A percentile compares a stretch with the other conserved stretches of the same genome.
phyloP scores from a whole-genome alignment of 75 land plant species.

The Pinus tabuliformis region DNA sequence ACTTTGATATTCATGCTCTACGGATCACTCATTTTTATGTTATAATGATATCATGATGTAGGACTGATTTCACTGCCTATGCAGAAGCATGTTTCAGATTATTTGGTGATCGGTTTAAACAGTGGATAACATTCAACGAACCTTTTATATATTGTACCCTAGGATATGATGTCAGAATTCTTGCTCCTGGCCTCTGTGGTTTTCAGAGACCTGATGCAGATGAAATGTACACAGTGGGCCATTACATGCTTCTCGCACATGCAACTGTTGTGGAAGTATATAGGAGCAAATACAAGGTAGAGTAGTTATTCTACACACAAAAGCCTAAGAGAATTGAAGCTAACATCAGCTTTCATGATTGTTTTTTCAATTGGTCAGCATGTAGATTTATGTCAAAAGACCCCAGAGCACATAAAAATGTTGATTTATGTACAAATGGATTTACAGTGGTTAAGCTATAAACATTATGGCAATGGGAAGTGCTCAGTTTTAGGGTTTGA shows the following conservation, averaged over 20 bases:
- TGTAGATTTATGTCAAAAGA: no score
- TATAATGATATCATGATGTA: constrained; percentile 11
- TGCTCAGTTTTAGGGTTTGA: no score
- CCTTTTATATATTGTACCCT: not conserved
- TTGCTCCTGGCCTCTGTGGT: not conserved
- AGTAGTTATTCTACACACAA: not conserved
- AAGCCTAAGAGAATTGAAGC: no score
- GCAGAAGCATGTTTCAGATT: constrained; percentile 60
- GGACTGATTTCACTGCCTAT: constrained; percentile 45
- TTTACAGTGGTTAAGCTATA: no score
- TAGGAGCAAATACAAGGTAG: not conserved
- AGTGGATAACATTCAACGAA: constrained; percentile 76
- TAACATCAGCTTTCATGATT: no score
- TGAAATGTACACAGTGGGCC: not conserved
- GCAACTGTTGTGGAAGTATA: not conserved
- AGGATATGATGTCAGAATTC: not conserved
- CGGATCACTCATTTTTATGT: no score
- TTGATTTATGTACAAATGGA: no score
- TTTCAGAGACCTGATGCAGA: not conserved
- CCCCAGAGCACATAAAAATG: no score
- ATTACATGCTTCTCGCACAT: constrained; percentile 1
- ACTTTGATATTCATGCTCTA: not conserved
- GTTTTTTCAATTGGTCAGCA: no score
- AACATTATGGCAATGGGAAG: no score
- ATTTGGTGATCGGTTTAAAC: constrained; percentile 59